Evolutionary conservation across 805 yeast genomes (phyloP), one percentile per base, ranked within the genome.

Genomic region (Brettanomyces sp.): DNA sequence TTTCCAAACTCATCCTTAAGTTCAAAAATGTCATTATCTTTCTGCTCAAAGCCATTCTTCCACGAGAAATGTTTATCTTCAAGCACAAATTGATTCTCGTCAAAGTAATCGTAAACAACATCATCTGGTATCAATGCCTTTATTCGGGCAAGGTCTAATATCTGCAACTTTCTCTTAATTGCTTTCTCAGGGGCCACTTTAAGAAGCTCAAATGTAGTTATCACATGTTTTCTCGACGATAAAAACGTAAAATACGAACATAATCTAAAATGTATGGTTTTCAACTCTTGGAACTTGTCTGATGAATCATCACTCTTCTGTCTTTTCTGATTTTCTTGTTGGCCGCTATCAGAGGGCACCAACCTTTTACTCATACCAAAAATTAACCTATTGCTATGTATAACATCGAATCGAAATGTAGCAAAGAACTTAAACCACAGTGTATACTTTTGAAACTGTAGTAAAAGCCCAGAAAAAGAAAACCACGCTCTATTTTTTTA

Each of bases 41-140:
- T 74, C 53, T 79, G 82, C 37, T 76, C 68, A 43, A 68, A 80
- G 3, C 84, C 85, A 42, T 72, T 73, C 47, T 51, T 56, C 69
- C 68, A 63, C 18, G 62, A 63, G 46, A 68, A 62, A 36, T 72
- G 69, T 46, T 68, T 68, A 43, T 74, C 77, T 8, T 66, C 70
- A 39, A 72, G 58, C 13, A 70, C 67, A 34, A 73, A 64, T 46
- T 66, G 90, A 55, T 82, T 82, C 58, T 83, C 88, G 59, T 90
- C 96, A 39, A 84, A 80, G 59, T 85, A 90, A 43, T 79, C 85
- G 55, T 81, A 80, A 2, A 79, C 66, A 11, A 85, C 76, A 42
- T 85, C 91, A 25, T 74, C 67, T 0, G 95, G 95, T 1, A 85
- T 59, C 6, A 89, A 56, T 7, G 67, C 72, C 40, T 71, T 75